Base-by-base conservation (phyloP, 805 yeast genomes). In the Candida insectalens region DNA sequence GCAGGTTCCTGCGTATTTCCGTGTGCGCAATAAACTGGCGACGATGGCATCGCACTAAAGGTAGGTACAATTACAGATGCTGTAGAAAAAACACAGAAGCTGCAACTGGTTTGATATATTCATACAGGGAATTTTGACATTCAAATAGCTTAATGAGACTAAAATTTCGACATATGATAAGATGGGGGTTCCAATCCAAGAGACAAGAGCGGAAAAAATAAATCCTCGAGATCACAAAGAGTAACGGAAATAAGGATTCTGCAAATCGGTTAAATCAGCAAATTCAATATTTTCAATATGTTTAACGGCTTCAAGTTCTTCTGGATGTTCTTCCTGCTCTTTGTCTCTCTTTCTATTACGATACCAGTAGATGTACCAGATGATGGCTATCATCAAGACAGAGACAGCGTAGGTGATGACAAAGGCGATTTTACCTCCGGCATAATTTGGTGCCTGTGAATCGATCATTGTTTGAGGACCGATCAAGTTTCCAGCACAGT, bases 401-500 rank as follows among this genome's bases (percentile, higher is more conserved):
- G 34, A 18, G 4, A 35, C 39, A 8, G 32, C 33, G 29, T 41
- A 42, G 41, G 60, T 58, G 9, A 50, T 63, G 31, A 62, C 67
- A 43, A 65, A 61, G 27, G 61, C 51, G 30, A 53, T 53, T 43
- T 73, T 72, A 4, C 77, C 81, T 25, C 71, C 69, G 12, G 48
- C 55, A 45, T 79, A 82, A 27, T 53, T 47, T 5, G 87, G 87
- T 13, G 73, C 76, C 38, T 78, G 66, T 9, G 55, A 42, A 0
- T 67, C 55, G 38, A 62, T 65, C 59, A 82, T 82, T 13, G 82
- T 65, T 53, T 78, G 85, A 5, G 92, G 87, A 3, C 88, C 89
- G 36, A 77, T 68, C 26, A 81, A 60, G 50, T 78, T 75, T 10
- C 84, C 83, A 29, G 73, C 69, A 27, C 83, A 74, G 50, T 77